Base-by-base conservation (phyloP, 495 filamentous ascomycete genomes). In the Antarctomyces pellizariae region DNA sequence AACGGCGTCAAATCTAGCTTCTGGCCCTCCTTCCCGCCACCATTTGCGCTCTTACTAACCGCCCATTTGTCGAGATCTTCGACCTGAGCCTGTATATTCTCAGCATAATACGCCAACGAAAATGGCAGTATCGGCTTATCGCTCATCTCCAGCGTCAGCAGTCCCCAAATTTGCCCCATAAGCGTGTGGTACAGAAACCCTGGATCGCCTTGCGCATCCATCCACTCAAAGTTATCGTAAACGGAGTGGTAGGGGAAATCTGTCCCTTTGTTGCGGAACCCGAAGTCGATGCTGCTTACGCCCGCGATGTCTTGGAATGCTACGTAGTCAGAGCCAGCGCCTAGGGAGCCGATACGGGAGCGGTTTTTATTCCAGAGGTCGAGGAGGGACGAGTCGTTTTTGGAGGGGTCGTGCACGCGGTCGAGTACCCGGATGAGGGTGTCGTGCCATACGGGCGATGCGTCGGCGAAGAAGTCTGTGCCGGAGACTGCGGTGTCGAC, bases 261-360 rank as follows among this genome's bases (percentile, higher is more conserved):
- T 10, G 59, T 50, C 10, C 75, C 78, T 0, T 53, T 46, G n/a
- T n/a, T n/a, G 21, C 47, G 39, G 37, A 97, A 97, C 19, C 67
- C 61, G 36, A 97, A 65, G 45, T 95, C 86, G 28, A 95, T 56
- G 10, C 75, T 83, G 4, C 77, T 82, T 3, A 71, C 78, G 22
- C 86, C 86, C n/a, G 78, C 83, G 13, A 93, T 75, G 37, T 84
- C 67, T 45, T 92, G 84, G 47, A 92, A 97, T 18, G 83, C 67
- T 16, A 84, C 73, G 39, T 78, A 86, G 43, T 93, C 86, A 39
- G 78, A 75, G n/a, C 67, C 76, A 7, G 68, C 67, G 25, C 77
- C 79, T 1, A 91, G 54, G 1, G 66, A 67, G 3, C 66, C 64
- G 32, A 92, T 70, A 13, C 62, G 53, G 14, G 48, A 56, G 5